A percentile compares a stretch with the other conserved stretches of the same genome.
Evolutionary conservation across 768 basidiomycete genomes (phyloP).

Genomic region (Russula foetens): DNA sequence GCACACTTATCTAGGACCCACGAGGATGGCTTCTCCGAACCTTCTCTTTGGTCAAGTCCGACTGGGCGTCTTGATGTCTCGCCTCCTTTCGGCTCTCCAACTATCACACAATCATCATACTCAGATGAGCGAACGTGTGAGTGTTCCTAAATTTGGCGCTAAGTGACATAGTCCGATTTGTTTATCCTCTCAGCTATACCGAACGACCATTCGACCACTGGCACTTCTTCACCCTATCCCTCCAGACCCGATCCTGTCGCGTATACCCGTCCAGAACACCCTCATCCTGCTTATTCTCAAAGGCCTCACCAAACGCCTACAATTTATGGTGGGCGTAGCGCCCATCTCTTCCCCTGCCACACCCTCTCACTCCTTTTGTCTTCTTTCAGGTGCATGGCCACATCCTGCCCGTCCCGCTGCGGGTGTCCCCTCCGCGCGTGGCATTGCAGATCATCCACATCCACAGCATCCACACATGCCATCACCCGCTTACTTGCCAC

Average conservation of each 20-base stretch:
- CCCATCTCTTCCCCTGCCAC: neutral
- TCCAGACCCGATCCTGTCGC: slow-evolving; percentile 13
- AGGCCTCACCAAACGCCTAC: neutral
- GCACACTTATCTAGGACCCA: slow-evolving; percentile 14
- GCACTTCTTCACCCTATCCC: slow-evolving; percentile 10
- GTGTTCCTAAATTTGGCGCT: slow-evolving; percentile 19
- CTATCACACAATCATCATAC: slow-evolving; percentile 38
- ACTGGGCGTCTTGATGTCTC: slow-evolving; percentile 29
- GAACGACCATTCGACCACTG: slow-evolving; percentile 4
- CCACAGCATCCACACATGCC: slow-evolving; percentile 6
- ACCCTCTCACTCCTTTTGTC: neutral
- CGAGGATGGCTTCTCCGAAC: slow-evolving; percentile 23
- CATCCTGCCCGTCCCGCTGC: slow-evolving; percentile 7
- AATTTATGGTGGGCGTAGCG: slow-evolving; percentile 1
- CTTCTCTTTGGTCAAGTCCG: slow-evolving; percentile 26
- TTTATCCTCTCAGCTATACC: slow-evolving; percentile 13
- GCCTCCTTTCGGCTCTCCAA: slow-evolving; percentile 35
- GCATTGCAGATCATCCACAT: neutral
- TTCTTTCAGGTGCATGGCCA: slow-evolving; percentile 8
- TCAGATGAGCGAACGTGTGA: slow-evolving; percentile 52
- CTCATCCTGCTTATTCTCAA: neutral
- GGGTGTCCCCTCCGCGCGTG: neutral
- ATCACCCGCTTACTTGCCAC: slow-evolving; percentile 1
- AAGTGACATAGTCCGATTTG: slow-evolving; percentile 11
- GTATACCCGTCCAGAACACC: slow-evolving; percentile 6